phyloP scores from a whole-genome alignment of 2,329 filamentous ascomycete species.

The Fusarium sp. region DNA sequence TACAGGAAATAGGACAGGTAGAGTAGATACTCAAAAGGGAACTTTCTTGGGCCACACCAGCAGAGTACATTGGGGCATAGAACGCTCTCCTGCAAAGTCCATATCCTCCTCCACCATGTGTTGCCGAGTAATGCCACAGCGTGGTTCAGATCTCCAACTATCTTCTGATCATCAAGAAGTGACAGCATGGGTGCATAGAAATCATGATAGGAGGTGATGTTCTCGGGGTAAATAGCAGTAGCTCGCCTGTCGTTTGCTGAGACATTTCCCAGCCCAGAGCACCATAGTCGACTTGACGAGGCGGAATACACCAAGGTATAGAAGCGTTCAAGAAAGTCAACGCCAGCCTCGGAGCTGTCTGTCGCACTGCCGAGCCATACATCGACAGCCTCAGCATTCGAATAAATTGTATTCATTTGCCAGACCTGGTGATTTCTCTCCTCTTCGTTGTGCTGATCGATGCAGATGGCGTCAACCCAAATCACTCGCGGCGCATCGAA shows the following conservation, averaged over 20 bases:
- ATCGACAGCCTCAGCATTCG: not conserved
- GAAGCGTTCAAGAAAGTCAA: not conserved
- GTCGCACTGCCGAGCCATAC: conserved; percentile 10
- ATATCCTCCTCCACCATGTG: conserved; percentile 15
- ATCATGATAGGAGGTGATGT: not conserved
- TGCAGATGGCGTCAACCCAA: conserved; percentile 14
- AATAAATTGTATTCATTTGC: conserved; percentile 17
- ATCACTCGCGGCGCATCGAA: not conserved
- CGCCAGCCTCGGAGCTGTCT: not conserved
- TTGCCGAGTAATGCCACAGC: conserved; percentile 3
- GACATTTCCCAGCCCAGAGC: not conserved
- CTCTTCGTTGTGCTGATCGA: not conserved
- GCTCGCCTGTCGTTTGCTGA: not conserved
- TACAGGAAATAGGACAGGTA: conserved; percentile 10
- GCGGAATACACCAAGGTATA: not conserved
- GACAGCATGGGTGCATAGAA: conserved; percentile 4
- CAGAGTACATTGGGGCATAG: conserved; percentile 5
- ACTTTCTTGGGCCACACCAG: not conserved
- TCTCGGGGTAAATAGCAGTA: not conserved
- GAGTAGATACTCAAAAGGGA: conserved; percentile 8
- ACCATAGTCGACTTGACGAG: fast-evolving
- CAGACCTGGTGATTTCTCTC: conserved; percentile 9
- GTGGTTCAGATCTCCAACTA: not conserved
- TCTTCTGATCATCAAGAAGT: not conserved
- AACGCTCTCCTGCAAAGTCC: conserved; percentile 18